Percentiles rank a stretch among this genome's conserved stretches.
Conservation (phyloP, 768 basidiomycete genomes). For the Coprinopsis cinerea region DNA sequence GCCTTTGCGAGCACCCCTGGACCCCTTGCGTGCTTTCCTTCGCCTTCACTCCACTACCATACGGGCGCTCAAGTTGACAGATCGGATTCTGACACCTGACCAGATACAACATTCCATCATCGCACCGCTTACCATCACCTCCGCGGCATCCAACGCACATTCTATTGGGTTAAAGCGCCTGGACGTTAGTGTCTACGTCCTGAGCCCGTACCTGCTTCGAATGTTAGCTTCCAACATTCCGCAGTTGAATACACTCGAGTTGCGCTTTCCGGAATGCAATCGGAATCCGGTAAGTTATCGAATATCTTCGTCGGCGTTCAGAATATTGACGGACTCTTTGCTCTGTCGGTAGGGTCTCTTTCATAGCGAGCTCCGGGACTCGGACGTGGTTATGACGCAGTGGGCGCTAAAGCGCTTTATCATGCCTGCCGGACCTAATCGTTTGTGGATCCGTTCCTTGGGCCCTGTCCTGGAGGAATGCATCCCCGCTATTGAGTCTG, state of each 20-base stretch:
- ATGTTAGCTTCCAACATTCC: constrained; percentile 8
- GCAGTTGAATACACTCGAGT: constrained; percentile 4
- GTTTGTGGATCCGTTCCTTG: constrained; percentile 7
- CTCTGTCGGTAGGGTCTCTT: not conserved
- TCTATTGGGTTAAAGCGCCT: constrained; percentile 3
- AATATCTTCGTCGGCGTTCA: not conserved
- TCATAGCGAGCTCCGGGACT: not conserved
- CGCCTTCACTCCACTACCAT: constrained; percentile 22
- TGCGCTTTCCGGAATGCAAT: constrained; percentile 5
- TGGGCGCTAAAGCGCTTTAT: constrained; percentile 7
- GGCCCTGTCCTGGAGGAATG: constrained; percentile 8
- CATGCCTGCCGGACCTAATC: constrained; percentile 4
- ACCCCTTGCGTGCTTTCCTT: constrained; percentile 26
- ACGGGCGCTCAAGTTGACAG: constrained; percentile 30
- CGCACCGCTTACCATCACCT: constrained; percentile 12
- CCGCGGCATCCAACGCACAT: not conserved
- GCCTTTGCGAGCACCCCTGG: constrained; percentile 30
- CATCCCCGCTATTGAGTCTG: constrained; percentile 6
- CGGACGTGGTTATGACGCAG: not conserved
- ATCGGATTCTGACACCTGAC: constrained; percentile 24
- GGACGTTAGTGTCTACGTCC: constrained; percentile 6
- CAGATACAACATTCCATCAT: constrained; percentile 27
- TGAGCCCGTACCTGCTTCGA: constrained; percentile 5
- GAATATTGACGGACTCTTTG: too few relatives aligned
- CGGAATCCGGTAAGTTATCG: constrained; percentile 7